Percentiles rank a stretch among this genome's conserved stretches.
These are phyloP conservation scores for Diaporthe aspalathi DNA, from an alignment of 2,329 filamentous ascomycete species.

Conservation along the genomic window DNA sequence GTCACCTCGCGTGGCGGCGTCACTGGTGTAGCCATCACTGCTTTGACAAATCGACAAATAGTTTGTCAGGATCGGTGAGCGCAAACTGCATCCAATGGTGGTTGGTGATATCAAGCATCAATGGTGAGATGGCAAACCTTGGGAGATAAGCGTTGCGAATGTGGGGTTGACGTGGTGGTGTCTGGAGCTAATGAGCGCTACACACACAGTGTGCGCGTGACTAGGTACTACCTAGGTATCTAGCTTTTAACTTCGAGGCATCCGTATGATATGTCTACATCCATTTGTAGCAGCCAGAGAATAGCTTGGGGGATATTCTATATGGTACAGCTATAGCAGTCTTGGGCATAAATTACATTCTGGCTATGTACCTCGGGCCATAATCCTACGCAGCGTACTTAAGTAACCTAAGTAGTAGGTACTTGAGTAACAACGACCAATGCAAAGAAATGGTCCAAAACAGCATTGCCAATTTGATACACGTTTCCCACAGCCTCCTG, in stretches of 20 bases:
- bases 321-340: too few species aligned
- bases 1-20: background rate
- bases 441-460: too few species aligned
- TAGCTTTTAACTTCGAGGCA: background rate
- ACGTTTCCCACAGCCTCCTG: too few species aligned
- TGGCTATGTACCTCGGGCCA: too few species aligned
- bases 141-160: background rate
- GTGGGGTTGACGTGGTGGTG: background rate
- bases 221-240: too few species aligned
- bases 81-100: background rate
- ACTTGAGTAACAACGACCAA: too few species aligned
- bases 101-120: background rate
- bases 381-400: too few species aligned
- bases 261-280: background rate
- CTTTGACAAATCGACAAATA: background rate
- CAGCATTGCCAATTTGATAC: too few species aligned
- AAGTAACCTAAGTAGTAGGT: too few species aligned
- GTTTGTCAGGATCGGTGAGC: too few species aligned
- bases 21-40: conserved; percentile 1
- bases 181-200: background rate
- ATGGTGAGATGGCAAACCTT: background rate
- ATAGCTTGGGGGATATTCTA: background rate
- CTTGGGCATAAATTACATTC: too few species aligned
- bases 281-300: background rate
- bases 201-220: background rate